Evolutionary conservation across 495 filamentous ascomycete genomes (phyloP), one percentile per base, ranked within the genome.

Genomic region (Daldinia caldariorum): DNA sequence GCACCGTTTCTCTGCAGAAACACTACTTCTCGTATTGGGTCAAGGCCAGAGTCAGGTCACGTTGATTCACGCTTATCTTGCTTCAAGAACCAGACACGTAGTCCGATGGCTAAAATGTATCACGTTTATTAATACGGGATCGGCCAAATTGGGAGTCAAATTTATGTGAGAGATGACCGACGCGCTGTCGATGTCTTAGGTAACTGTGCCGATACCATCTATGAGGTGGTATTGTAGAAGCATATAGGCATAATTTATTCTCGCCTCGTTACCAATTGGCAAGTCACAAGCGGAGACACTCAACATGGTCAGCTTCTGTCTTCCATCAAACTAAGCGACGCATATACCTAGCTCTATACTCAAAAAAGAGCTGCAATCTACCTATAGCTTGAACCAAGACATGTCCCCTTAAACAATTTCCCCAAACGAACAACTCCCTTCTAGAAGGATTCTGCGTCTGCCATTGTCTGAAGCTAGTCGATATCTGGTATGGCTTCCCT

Each of bases 401-500:
- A 39, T 22, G 10, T 47, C 18, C 10, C 43, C 43, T 22, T 22
- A 22, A 10, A 18, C 18, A 10, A 8, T 16, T 22, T 13, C 12
- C 53, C 4, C 26, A 57, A 29, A 35, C 32, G 13, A 45, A 29
- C 5, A 69, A 37, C 57, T 56, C 20, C 37, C 56, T 65, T 73
- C 65, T 66, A 73, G 70, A 73, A 73, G 53, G 51, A 62, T 73
- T 73, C 61, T 41, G 57, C 55, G 22, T 51, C 70, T 54, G 41
- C 60, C 34, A 39, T 58, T 31, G 58, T 69, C 50, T 66, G 45
- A 61, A 53, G 64, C 69, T 72, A 72, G 64, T 67, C 60, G 55
- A 20, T 55, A 61, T 67, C 50, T 16, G 60, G 63, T 22, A 64
- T 64, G 18, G 43, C 41, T 47, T 39, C 63, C 20, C 47, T 59